A percentile compares a stretch with the other conserved stretches of the same genome.
These are phyloP conservation scores for Protostelium mycophagum DNA, from an alignment of 78 protist genomes.

Conservation along the genomic window DNA sequence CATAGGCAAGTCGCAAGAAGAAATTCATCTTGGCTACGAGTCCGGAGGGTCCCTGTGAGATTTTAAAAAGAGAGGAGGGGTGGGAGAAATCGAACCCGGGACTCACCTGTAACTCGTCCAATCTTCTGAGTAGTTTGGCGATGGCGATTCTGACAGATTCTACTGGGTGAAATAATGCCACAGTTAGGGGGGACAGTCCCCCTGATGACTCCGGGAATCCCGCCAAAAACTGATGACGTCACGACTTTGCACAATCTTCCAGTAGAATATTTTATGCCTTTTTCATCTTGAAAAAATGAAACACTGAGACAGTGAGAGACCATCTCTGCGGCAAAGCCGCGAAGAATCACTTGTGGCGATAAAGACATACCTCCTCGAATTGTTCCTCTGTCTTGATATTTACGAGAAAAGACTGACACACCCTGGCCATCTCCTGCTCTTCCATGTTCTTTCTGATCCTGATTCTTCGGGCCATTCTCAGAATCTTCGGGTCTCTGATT, in stretches of 20 bases:
- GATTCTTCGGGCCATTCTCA: conserved; percentile 19
- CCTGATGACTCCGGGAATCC: conserved; percentile 78
- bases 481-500: conserved; percentile 31
- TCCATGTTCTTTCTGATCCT: conserved; percentile 35
- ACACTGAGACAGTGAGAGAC: no score
- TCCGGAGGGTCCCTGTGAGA: background rate
- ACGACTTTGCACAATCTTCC: background rate
- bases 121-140: conserved; percentile 48
- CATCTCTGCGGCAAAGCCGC: no score
- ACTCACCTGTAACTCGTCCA: conserved; percentile 56
- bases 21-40: conserved; percentile 12
- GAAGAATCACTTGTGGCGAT: no score
- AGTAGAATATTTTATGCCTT: no score
- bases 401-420: conserved; percentile 31
- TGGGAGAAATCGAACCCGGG: no score
- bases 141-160: conserved; percentile 61
- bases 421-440: conserved; percentile 45
- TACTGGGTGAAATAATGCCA: conserved; percentile 59
- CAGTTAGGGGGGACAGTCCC: conserved; percentile 75
- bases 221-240: conserved; percentile 40
- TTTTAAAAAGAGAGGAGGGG: no score
- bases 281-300: no score
- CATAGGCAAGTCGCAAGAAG: conserved; percentile 27
- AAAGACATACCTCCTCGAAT: conserved; percentile 46
- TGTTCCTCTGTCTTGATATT: conserved; percentile 52